Evolutionary conservation across 2,329 filamentous ascomycete species (phyloP).

Genomic region (Diaporthe citri): DNA sequence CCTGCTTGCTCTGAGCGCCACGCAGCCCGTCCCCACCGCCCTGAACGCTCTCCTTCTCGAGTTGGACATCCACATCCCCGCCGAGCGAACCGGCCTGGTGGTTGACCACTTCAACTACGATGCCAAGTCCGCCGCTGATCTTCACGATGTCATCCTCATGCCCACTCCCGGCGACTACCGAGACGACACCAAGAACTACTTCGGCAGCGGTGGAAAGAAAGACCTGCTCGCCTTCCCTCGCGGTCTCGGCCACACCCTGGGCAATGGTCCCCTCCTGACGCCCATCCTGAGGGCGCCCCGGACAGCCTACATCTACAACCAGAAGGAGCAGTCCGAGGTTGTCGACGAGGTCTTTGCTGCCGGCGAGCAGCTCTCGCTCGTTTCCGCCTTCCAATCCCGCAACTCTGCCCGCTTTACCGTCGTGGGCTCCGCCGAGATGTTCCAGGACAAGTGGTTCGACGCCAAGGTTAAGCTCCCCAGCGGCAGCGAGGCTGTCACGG

Average conservation of each 20-base stretch:
- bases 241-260: constrained; percentile 84
- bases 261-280: constrained; percentile 80
- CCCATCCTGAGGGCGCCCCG: constrained; percentile 85
- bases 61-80: constrained; percentile 88
- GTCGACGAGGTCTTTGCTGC: constrained; percentile 88
- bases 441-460: constrained; percentile 91
- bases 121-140: constrained; percentile 77
- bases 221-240: constrained; percentile 83
- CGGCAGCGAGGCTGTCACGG: constrained; percentile 66
- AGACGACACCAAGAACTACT: constrained; percentile 81
- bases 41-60: constrained; percentile 85
- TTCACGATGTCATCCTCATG: constrained; percentile 89
- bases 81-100: constrained; percentile 85
- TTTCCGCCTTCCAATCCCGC: constrained; percentile 89
- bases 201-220: constrained; percentile 69
- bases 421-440: constrained; percentile 86
- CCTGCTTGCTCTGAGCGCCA: constrained; percentile 84
- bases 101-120: constrained; percentile 99
- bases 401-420: constrained; percentile 93
- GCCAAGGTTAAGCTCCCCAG: constrained; percentile 77
- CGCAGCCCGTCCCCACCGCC: constrained; percentile 76
- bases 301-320: constrained; percentile 94
- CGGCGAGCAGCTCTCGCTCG: constrained; percentile 84
- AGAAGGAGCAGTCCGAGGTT: constrained; percentile 81
- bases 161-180: constrained; percentile 75